Evolutionary conservation across 2,329 filamentous ascomycete genomes (phyloP).

Genomic region (Neopestalotiopsis rosae): DNA sequence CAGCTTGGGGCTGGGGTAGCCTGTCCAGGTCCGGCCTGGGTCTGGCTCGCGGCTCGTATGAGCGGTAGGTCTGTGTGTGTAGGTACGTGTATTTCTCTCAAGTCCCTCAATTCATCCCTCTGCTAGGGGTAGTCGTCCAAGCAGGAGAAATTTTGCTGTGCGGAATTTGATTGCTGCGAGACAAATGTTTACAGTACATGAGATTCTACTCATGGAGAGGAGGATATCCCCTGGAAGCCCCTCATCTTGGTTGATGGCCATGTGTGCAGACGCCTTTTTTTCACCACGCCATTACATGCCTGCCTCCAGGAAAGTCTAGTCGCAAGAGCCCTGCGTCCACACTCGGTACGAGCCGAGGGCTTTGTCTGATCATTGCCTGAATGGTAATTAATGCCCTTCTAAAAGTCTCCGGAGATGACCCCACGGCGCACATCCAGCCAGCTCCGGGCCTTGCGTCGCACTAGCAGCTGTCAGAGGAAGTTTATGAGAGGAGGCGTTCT

Average conservation of each 20-base stretch:
- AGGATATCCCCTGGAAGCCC: no score
- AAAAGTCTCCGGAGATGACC: constrained; percentile 8
- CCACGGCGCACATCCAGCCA: neutral
- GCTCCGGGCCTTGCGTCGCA: constrained; percentile 1
- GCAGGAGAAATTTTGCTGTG: neutral
- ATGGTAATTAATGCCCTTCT: neutral
- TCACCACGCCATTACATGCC: neutral
- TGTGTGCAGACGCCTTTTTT: neutral
- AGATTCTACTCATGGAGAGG: neutral
- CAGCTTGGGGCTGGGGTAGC: neutral
- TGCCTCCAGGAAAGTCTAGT: neutral
- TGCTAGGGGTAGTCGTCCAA: neutral
- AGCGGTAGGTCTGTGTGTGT: neutral
- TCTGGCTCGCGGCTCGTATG: neutral
- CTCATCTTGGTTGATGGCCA: neutral
- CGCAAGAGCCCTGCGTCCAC: neutral
- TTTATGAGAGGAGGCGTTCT: neutral
- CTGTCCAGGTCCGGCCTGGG: neutral
- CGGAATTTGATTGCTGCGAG: no score
- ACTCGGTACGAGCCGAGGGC: constrained; percentile 7
- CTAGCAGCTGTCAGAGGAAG: constrained; percentile 9
- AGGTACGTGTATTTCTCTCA: neutral
- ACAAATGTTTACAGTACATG: neutral
- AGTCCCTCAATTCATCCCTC: neutral
- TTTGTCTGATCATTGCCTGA: constrained; percentile 5